A percentile compares a stretch with the other conserved stretches of the same genome.
Conservation (phyloP, 257 asterid species). For the Vinca minor region DNA sequence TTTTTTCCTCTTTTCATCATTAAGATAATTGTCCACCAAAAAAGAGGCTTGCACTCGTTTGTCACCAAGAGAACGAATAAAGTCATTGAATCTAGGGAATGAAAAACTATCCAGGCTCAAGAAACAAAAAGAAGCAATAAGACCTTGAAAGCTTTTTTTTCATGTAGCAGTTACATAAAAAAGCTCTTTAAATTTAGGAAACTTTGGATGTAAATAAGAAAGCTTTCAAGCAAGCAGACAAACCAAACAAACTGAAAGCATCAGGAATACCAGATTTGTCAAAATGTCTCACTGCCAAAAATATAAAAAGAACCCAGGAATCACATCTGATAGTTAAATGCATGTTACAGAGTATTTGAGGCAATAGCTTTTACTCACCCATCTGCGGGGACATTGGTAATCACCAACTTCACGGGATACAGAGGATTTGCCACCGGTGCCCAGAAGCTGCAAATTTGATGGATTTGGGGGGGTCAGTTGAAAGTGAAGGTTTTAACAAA, state of each 20-base stretch:
- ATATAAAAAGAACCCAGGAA: neutral
- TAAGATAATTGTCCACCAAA: neutral
- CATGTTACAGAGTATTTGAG: neutral
- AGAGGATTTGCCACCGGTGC: constrained; percentile 58
- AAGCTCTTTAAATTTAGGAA: neutral
- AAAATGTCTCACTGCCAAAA: neutral
- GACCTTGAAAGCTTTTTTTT: no score
- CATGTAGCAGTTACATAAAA: no score
- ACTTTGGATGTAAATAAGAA: neutral
- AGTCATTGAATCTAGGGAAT: neutral
- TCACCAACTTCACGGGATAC: constrained; percentile 58
- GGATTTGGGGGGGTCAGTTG: neutral
- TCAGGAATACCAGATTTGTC: neutral
- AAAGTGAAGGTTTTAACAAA: no score
- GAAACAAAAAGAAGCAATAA: neutral
- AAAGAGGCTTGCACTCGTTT: neutral
- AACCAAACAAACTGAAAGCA: neutral
- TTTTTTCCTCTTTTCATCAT: no score
- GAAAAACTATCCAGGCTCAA: neutral
- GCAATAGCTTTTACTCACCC: constrained; percentile 46
- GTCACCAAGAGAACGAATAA: neutral
- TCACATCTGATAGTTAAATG: neutral
- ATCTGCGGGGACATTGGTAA: constrained; percentile 63
- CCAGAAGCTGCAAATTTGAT: constrained; percentile 88
- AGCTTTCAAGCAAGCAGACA: neutral